These are phyloP conservation scores for cucumber (Cucumis sativus) DNA, from an alignment of 306 rosid genomes.

Conservation along the genomic window Cucumber_9930_V3 NC_026661.2:19749001-19749500, in stretches of 20 bases:
- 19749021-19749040: neutral
- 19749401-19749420: neutral
- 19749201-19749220: too few relatives aligned
- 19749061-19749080: neutral
- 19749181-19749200: too few relatives aligned
- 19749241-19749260: neutral
- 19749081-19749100: neutral
- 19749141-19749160: neutral
- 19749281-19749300: neutral
- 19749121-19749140: neutral
- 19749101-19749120: neutral
- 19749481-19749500: neutral
- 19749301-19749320: neutral
- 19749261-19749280: neutral
- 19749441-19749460: neutral
- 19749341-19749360: neutral
- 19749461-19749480: too few relatives aligned
- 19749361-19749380: neutral
- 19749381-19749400: neutral
- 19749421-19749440: neutral
- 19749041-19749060: neutral
- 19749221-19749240: too few relatives aligned
- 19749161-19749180: too few relatives aligned
- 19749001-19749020: neutral
- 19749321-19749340: neutral